Evolutionary conservation across 2,329 filamentous ascomycete genomes (phyloP).

Genomic region (Emydomyces testavorans): DNA sequence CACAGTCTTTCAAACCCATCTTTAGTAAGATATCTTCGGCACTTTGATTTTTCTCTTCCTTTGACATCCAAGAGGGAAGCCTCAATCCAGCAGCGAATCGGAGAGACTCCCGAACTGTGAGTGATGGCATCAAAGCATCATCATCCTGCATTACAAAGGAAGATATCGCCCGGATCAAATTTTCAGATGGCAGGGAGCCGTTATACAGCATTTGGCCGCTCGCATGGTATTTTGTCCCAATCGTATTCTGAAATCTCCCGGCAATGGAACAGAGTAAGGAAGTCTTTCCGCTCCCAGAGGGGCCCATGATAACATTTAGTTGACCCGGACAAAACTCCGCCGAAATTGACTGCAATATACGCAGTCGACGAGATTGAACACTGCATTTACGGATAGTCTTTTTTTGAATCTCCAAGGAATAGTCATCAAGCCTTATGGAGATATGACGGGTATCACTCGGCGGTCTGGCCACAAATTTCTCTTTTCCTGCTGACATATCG

Average conservation of each 20-base stretch:
- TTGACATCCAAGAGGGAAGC: constrained; percentile 58
- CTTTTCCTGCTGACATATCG: constrained; percentile 58
- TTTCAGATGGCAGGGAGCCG: constrained; percentile 53
- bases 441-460: constrained; percentile 48
- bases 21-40: constrained; percentile 63
- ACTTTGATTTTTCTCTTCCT: constrained; percentile 52
- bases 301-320: constrained; percentile 69
- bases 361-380: constrained; percentile 23
- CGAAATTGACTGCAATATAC: constrained; percentile 56
- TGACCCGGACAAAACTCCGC: constrained; percentile 56
- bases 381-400: constrained; percentile 40
- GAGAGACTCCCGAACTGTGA: constrained; percentile 66
- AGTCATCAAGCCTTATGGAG: constrained; percentile 53
- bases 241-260: constrained; percentile 49
- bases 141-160: constrained; percentile 73
- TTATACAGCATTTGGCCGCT: constrained; percentile 59
- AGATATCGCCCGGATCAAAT: constrained; percentile 58
- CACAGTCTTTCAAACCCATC: constrained; percentile 67
- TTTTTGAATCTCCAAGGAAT: constrained; percentile 55
- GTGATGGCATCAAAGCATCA: constrained; percentile 59
- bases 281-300: constrained; percentile 66
- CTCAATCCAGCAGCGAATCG: constrained; percentile 59
- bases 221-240: constrained; percentile 51
- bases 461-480: constrained; percentile 50
- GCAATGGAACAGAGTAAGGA: constrained; percentile 64